Base-by-base conservation (phyloP, 495 filamentous ascomycete genomes). In the Penicillium coprophilum region DNA sequence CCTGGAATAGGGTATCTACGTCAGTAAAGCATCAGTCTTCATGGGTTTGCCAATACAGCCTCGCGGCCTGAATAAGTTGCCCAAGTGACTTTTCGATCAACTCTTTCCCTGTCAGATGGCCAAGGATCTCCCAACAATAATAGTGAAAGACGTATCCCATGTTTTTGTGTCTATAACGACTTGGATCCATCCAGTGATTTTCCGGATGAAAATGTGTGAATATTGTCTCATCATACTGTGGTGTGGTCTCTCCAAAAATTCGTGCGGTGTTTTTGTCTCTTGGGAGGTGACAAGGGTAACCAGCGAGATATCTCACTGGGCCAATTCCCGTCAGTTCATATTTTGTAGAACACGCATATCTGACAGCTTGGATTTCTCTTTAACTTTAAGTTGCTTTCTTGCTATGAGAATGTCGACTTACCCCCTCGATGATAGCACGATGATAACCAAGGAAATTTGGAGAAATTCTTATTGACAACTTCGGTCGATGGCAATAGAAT, bases 71-170 rank as follows among this genome's bases (percentile, higher is more conserved):
- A 27, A 57, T 17, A 45, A 57, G 27, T 24, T 50, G 28, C 44
- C 13, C 39, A 57, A 50, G 46, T 13, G 9, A 45, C 30, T 44
- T 45, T 39, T 57, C 39, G 23, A 57, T 51, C 20, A 23, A 21
- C n/a, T 57, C 34, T 34, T 50, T 44, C 34, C 55, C 55, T 27
- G 28, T 17, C 23, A 57, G 38, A 50, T 57, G 47, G 43, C 55
- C 46, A 21, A 57, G 36, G 46, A 57, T 30, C 28, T 45, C 38
- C 46, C 55, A 57, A 38, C 55, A 57, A 34, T 57, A 39, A 45
- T 17, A n/a, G 38, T 57, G 55, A 32, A 57, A 57, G 3, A 36
- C 21, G 12, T 34, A 46, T 30, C 27, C 46, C 21, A 38, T 46
- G 30, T 51, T 19, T 15, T 50, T 45, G 38, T 36, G n/a, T 48